Evolutionary conservation across 1,284 basidiomycete genomes (phyloP).

Genomic region (Baeospora myosura): DNA sequence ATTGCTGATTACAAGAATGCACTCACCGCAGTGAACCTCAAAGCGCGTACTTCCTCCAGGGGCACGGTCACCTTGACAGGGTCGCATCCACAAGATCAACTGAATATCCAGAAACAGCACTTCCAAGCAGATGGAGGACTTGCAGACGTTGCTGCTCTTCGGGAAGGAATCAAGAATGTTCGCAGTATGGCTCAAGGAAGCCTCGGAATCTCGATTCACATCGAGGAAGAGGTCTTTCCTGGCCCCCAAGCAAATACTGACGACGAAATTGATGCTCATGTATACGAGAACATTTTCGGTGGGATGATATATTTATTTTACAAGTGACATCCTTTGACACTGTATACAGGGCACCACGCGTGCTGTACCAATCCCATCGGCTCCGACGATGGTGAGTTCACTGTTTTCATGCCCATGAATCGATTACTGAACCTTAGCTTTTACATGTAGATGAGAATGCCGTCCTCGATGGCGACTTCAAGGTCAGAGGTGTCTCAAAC

Average conservation of each 20-base stretch:
- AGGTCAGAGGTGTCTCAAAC: conserved; percentile 19
- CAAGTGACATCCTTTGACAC: background rate
- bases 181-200: conserved; percentile 16
- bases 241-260: conserved; percentile 17
- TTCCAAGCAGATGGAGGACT: conserved; percentile 20
- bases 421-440: too few relatives aligned
- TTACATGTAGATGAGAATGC: conserved; percentile 18
- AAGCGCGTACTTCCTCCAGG: conserved; percentile 21
- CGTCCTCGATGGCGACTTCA: conserved; percentile 24
- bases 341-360: conserved; percentile 22
- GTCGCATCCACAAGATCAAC: conserved; percentile 22
- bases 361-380: conserved; percentile 26
- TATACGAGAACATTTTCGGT: conserved; percentile 21
- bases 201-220: conserved; percentile 15
- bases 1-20: conserved; percentile 17
- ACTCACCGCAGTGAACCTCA: conserved; percentile 21
- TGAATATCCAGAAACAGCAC: conserved; percentile 23
- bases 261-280: conserved; percentile 19
- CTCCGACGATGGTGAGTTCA: conserved; percentile 17
- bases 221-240: conserved; percentile 20
- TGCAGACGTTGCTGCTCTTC: conserved; percentile 19
- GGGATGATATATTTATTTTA: background rate
- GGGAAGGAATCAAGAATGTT: conserved; percentile 21
- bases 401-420: background rate
- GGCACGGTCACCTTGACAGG: conserved; percentile 24